Evolutionary conservation across 2,329 filamentous ascomycete genomes (phyloP), one percentile per base, ranked within the genome.

Genomic region (Sordariomycetes sp.): DNA sequence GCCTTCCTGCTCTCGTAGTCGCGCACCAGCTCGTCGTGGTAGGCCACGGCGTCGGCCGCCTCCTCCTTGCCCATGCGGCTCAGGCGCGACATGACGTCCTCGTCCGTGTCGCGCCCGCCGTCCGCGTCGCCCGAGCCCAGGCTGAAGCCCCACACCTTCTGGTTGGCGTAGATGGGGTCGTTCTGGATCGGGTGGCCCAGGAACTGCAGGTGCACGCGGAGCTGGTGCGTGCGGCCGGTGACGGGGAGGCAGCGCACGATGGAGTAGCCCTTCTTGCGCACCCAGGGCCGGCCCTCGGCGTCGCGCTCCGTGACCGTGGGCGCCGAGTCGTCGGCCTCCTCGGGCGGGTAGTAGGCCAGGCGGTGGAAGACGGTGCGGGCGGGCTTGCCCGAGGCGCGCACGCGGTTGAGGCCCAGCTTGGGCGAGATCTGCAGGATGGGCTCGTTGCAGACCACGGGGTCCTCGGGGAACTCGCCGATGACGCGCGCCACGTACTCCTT

Each of bases 401-500:
- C 91, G 56, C 93, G 82, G 68, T 99, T 99, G 59, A 99, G 76
- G 1, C 94, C 94, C 28, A 99, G 81, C 70, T 97, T 97, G 2
- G 94, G 94, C 59, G 90, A 96, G 65, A 99, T 96, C 65, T 90
- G 86, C 61, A 99, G 80, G 60, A 99, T 93, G 10, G 94, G 92
- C 73, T 97, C 88, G 67, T 97, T 89, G 72, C 94, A 97, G 55
- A 96, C 83, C 10, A 97, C 79, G 61, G 97, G 90, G 55, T 89
- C 92, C 61, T 94, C 90, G 0, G 94, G 93, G 66, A 99, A 99
- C 65, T 89, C 82, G 55, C 94, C 94, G 63, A 89, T 88, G 11
- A 97, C 94, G 46, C 94, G 82, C 3, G 93, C 93, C 25, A 99
- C 79, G 67, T 99, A 99, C 71, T 99, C 94, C 70, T 99, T 99